Evolutionary conservation across 768 basidiomycete genomes (phyloP), one percentile per base, ranked within the genome.

Genomic region (Sporobolomyces phaffii): DNA sequence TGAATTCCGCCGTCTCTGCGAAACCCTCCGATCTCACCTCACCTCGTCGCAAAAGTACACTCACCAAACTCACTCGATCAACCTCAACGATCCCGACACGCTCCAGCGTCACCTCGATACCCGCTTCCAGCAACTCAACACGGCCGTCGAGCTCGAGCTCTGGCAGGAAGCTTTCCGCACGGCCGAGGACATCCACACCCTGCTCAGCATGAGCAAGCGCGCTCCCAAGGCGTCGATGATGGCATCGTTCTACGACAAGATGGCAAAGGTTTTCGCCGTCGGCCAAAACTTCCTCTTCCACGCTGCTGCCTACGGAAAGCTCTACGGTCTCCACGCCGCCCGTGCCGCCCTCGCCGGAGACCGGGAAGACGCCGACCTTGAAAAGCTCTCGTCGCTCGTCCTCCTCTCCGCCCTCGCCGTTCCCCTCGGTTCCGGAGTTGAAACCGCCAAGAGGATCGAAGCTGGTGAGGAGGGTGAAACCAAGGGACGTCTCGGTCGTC

Each of bases 161-260:
- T 99, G 94, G 94, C 93, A 97, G 76, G 94, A 97, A 75, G 94
- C 91, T 14, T 99, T 97, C 84, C 88, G 94, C 66, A 91, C 91
- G 45, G 91, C 97, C 66, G 94, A 99, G 78, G 94, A 99, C 77
- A 89, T 97, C 43, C 94, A 98, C 80, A 91, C 92, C 74, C 83
- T 98, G 40, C 85, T 99, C 71, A 89, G 87, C 15, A 86, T 91
- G 84, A 88, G 89, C 33, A 94, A 94, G 78, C 94, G 92, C 79
- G 85, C 90, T 0, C 90, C 91, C 2, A 86, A 91, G 38, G 90
- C 91, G 0, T 83, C 87, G 17, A 94, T 97, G 91, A 97, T 98
- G 93, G 91, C 91, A 65, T 91, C 90, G 78, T 98, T 97, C 80
- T 98, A 98, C 80, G 92, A 97, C 78, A 97, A 98, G 79, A 85